phyloP scores from a whole-genome alignment of 2,329 filamentous ascomycete genomes.

The Neonectria neomacrospora region DNA sequence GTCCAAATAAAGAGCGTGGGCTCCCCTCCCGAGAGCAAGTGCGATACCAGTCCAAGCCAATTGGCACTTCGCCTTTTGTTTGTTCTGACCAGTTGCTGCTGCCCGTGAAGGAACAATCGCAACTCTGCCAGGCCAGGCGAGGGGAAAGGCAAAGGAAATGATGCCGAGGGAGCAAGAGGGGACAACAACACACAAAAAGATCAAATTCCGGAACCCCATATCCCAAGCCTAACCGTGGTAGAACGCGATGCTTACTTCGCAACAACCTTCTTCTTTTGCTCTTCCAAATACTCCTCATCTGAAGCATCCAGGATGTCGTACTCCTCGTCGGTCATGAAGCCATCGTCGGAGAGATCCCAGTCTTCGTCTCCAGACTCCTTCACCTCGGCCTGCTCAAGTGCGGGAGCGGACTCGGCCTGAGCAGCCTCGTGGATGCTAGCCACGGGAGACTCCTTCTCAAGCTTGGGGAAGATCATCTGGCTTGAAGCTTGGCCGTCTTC shows the following conservation, averaged over 20 bases:
- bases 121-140: slow-evolving; percentile 20
- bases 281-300: slow-evolving; percentile 81
- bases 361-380: slow-evolving; percentile 67
- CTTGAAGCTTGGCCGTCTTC: slow-evolving; percentile 46
- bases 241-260: slow-evolving; percentile 49
- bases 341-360: slow-evolving; percentile 72
- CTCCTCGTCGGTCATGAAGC: slow-evolving; percentile 96
- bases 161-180: slow-evolving; percentile 39
- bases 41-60: slow-evolving; percentile 28
- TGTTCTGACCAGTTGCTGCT: slow-evolving; percentile 19
- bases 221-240: slow-evolving; percentile 32
- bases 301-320: slow-evolving; percentile 97
- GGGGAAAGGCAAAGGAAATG: slow-evolving; percentile 40
- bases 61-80: slow-evolving; percentile 18
- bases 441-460: slow-evolving; percentile 91
- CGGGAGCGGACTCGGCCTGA: slow-evolving; percentile 63
- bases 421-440: slow-evolving; percentile 79
- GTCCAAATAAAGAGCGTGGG: slow-evolving; percentile 42
- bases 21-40: slow-evolving; percentile 33
- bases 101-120: slow-evolving; percentile 14
- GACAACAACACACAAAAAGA: slow-evolving; percentile 33
- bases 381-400: slow-evolving; percentile 58
- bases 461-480: slow-evolving; percentile 95
- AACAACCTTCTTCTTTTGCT: slow-evolving; percentile 58
- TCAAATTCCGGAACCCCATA: slow-evolving; percentile 37